Evolutionary conservation across 2,329 filamentous ascomycete species (phyloP), one percentile per base, ranked within the genome.

Genomic region (Aspergillus cejpii): DNA sequence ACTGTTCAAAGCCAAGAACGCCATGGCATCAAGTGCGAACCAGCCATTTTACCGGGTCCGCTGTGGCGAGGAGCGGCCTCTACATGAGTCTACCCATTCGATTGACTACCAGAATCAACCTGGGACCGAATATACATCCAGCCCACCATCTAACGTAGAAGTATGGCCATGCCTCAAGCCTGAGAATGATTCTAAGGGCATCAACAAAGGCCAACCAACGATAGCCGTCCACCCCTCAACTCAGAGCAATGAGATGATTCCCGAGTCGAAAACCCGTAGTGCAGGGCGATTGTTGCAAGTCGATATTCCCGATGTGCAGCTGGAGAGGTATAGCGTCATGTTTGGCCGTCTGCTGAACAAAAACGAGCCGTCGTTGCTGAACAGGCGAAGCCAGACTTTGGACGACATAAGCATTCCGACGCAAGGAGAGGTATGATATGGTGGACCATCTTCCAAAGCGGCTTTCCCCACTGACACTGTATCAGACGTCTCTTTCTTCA

Each of bases 321-420:
- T 97, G 75, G 91, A 96, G 62, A 76, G 91, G 39, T 97, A 95
- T 56, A 95, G 89, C 56, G 79, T 96, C 53, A 96, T 96, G 90
- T 96, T 97, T 60, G 81, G 83, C 44, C 79, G 78, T 28, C 74
- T 96, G 5, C 70, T 95, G 20, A 77, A 57, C 26, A 60, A 63
- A 79, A 49, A 62, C 49, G 52, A 60, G 24, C 53, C 60, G 26
- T 55, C 65, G 7, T 50, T 65, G 41, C 53, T 68, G 44, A 57
- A 62, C 40, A 59, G 67, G 44, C 59, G 64, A 34, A 68, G 63
- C 44, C 66, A 56, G 43, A 64, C 63, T 3, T 51, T 70, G 29
- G 61, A 69, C 26, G 78, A 74, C 45, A 65, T 85, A 1, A 78
- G 75, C 51, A 74, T 72, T 15, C 74, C 77, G 41, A 73, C 74